These are phyloP conservation scores for Cymodocea nodosa DNA, from an alignment of 116 monocot species.

Conservation along the genomic window DNA sequence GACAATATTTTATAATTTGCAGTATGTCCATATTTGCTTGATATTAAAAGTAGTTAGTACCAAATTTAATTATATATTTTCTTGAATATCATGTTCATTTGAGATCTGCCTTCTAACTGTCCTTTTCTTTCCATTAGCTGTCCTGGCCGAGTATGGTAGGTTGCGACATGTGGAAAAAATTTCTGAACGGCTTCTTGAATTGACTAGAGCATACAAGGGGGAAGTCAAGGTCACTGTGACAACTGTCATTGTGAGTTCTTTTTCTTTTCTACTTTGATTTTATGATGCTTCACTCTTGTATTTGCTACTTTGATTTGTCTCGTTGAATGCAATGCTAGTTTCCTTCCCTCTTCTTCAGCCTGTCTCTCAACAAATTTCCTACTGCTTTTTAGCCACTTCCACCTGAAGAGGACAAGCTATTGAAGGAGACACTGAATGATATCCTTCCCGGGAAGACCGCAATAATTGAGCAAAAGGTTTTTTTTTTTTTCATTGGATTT, in stretches of 20 bases:
- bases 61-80: neutral
- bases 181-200: conserved; percentile 61
- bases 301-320: too few relatives aligned
- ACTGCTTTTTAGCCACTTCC: conserved; percentile 57
- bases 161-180: conserved; percentile 65
- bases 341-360: neutral
- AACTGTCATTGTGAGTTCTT: conserved; percentile 70
- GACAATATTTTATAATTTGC: neutral
- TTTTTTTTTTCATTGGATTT: neutral
- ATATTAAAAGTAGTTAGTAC: neutral
- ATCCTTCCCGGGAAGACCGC: conserved; percentile 62
- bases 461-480: conserved; percentile 77
- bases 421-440: conserved; percentile 53
- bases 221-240: conserved; percentile 72
- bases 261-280: neutral
- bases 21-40: neutral
- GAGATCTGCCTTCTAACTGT: neutral
- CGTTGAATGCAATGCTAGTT: too few relatives aligned
- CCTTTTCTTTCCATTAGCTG: conserved; percentile 31
- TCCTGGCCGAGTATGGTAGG: conserved; percentile 86
- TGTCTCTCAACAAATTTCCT: neutral
- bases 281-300: too few relatives aligned
- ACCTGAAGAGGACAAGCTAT: conserved; percentile 72
- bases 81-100: conserved; percentile 1
- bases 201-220: conserved; percentile 82